Evolutionary conservation across 2,329 filamentous ascomycete genomes (phyloP).

Genomic region (Aspergillus neotritici): DNA sequence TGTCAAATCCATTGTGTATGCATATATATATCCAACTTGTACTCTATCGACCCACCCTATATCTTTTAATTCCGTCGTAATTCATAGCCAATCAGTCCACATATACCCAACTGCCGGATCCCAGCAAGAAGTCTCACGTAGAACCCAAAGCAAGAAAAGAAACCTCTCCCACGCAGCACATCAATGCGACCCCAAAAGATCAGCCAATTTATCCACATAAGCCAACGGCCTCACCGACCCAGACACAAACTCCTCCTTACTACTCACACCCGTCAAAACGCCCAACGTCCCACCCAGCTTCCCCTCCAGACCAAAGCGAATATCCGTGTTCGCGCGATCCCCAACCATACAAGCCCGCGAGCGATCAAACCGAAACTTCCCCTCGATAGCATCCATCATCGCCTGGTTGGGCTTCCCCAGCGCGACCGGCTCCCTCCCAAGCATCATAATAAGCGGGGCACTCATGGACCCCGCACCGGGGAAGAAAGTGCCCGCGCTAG

Average conservation of each 20-base stretch:
- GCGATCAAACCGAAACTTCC: constrained; percentile 85
- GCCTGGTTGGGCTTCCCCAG: constrained; percentile 94
- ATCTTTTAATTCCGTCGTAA: constrained; percentile 1
- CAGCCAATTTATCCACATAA: constrained; percentile 79
- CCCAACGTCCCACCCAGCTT: constrained; percentile 84
- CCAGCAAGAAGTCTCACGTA: not conserved
- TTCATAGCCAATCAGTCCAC: not conserved
- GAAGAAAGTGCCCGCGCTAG: constrained; percentile 75
- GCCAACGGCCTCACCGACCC: constrained; percentile 68
- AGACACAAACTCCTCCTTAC: constrained; percentile 77
- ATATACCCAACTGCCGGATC: not conserved
- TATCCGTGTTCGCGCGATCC: constrained; percentile 90
- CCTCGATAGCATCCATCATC: constrained; percentile 99
- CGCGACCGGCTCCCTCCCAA: constrained; percentile 62
- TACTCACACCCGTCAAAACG: constrained; percentile 80
- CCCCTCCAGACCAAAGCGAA: constrained; percentile 88
- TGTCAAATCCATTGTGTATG: no score
- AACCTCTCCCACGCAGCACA: not conserved
- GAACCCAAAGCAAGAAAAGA: no score
- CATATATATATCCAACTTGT: no score
- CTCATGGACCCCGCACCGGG: constrained; percentile 83
- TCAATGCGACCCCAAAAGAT: constrained; percentile 50
- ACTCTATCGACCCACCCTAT: constrained; percentile 1
- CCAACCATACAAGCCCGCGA: constrained; percentile 90
- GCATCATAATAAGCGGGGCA: constrained; percentile 70